These are phyloP conservation scores for Neodidymelliopsis sp. DNA, from an alignment of 2,329 filamentous ascomycete genomes.

Conservation along the genomic window DNA sequence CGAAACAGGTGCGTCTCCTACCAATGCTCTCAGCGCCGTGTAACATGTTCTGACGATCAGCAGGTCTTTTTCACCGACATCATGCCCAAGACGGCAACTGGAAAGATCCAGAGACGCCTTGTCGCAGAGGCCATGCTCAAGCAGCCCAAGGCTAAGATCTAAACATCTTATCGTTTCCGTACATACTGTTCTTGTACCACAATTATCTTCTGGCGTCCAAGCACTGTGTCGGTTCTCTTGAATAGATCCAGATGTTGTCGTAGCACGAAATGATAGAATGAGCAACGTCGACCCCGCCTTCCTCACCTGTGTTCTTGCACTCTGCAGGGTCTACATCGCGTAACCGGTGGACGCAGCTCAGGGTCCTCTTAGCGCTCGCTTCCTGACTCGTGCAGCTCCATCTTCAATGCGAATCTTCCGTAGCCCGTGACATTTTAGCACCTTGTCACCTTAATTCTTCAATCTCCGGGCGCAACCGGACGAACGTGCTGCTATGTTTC, in stretches of 20 bases:
- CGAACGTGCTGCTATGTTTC: constrained; percentile 14
- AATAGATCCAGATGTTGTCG: constrained; percentile 11
- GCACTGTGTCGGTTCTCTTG: constrained; percentile 1
- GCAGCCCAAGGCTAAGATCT: constrained; percentile 62
- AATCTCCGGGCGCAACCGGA: constrained; percentile 16
- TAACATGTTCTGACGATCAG: constrained; percentile 27
- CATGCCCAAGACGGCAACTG: constrained; percentile 93
- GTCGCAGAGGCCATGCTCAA: constrained; percentile 87
- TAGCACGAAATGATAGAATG: constrained; percentile 20
- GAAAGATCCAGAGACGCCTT: constrained; percentile 84
- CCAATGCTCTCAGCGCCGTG: constrained; percentile 17
- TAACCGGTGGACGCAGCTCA: constrained; percentile 10
- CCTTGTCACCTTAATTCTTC: constrained; percentile 12
- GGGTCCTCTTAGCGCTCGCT: constrained; percentile 18
- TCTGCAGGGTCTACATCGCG: too few relatives aligned
- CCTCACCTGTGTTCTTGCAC: constrained; percentile 3
- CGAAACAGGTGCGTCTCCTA: constrained; percentile 70
- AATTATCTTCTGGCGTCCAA: constrained; percentile 2
- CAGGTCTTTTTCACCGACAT: constrained; percentile 81
- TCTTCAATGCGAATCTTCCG: constrained; percentile 10
- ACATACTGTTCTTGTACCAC: constrained; percentile 17
- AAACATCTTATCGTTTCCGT: constrained; percentile 25
- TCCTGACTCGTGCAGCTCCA: constrained; percentile 17
- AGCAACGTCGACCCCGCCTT: constrained; percentile 11
- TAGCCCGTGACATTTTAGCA: constrained; percentile 1